Conservation (phyloP, 106 monocot species). For the Iris macrosiphon region DNA sequence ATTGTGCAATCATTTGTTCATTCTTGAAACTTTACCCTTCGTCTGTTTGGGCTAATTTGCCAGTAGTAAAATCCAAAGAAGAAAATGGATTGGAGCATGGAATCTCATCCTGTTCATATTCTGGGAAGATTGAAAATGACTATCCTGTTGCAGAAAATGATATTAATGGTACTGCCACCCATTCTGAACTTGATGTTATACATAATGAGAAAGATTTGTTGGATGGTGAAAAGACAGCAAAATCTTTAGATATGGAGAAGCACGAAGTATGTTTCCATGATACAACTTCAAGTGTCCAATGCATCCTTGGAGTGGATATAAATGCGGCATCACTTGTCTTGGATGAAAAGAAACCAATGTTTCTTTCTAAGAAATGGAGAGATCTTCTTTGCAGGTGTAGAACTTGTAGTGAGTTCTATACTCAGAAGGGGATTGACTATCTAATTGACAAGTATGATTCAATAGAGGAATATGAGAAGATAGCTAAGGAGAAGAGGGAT, state of each 20-base stretch:
- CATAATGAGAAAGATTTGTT: constrained; percentile 11
- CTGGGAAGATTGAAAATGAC: constrained; percentile 18
- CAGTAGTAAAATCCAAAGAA: constrained; percentile 12
- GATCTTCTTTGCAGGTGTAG: constrained; percentile 64
- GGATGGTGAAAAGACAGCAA: constrained; percentile 17
- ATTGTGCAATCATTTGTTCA: constrained; percentile 56
- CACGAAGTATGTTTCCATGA: neutral
- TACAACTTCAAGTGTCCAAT: constrained; percentile 23
- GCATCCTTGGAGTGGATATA: constrained; percentile 56
- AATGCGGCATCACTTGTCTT: constrained; percentile 13
- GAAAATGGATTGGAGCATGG: constrained; percentile 20
- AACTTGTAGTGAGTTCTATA: constrained; percentile 60
- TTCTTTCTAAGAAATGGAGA: constrained; percentile 86
- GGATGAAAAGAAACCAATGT: constrained; percentile 61
- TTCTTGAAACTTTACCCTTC: constrained; percentile 75
- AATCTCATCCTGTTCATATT: constrained; percentile 4
- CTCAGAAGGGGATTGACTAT: constrained; percentile 42
- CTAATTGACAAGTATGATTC: constrained; percentile 78
- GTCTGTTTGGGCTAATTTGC: constrained; percentile 39
- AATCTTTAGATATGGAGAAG: constrained; percentile 2
- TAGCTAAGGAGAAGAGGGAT: constrained; percentile 67
- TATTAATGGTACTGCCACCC: neutral
- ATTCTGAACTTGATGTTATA: constrained; percentile 7
- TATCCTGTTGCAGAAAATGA: constrained; percentile 1
- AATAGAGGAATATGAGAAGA: constrained; percentile 79